phyloP scores from a whole-genome alignment of 305 asterid genomes.

The Fraxinus albicans region DNA sequence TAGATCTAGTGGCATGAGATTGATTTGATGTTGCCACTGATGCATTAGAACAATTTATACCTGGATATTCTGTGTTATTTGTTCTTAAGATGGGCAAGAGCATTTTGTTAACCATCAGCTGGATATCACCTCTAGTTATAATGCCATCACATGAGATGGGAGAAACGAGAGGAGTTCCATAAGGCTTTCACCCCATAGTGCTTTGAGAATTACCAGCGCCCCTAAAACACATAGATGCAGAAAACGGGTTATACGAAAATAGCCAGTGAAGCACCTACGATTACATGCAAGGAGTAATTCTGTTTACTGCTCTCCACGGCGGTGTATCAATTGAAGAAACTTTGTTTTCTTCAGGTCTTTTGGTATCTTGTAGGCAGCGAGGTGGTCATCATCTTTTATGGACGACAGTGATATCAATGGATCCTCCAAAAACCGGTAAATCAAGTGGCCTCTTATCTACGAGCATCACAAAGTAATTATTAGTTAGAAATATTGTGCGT shows the following conservation, averaged over 20 bases:
- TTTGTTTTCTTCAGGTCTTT: conserved; percentile 67
- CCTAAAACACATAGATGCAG: conserved; percentile 40
- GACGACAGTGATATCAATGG: conserved; percentile 75
- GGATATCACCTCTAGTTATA: conserved; percentile 79
- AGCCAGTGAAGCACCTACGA: conserved; percentile 15
- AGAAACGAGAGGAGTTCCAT: conserved; percentile 97
- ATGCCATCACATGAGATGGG: conserved; percentile 83
- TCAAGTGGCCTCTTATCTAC: conserved; percentile 91
- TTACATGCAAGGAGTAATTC: conserved; percentile 1
- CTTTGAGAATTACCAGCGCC: conserved; percentile 74
- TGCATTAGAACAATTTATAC: conserved; percentile 34
- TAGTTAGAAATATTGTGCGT: background rate
- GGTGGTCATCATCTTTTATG: conserved; percentile 92
- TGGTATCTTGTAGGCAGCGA: conserved; percentile 91
- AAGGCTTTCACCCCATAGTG: conserved; percentile 83
- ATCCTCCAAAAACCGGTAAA: conserved; percentile 89
- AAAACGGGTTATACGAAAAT: conserved; percentile 19
- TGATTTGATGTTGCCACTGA: conserved; percentile 39
- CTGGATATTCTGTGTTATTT: conserved; percentile 35
- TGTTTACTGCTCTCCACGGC: conserved; percentile 88
- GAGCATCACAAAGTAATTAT: conserved; percentile 25
- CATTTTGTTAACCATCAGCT: conserved; percentile 77
- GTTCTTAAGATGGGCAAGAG: conserved; percentile 79
- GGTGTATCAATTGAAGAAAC: conserved; percentile 92
- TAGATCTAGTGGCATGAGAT: conserved; percentile 30